phyloP scores from a whole-genome alignment of 2,329 filamentous ascomycete species.

The Colletotrichum tofieldiae region DNA sequence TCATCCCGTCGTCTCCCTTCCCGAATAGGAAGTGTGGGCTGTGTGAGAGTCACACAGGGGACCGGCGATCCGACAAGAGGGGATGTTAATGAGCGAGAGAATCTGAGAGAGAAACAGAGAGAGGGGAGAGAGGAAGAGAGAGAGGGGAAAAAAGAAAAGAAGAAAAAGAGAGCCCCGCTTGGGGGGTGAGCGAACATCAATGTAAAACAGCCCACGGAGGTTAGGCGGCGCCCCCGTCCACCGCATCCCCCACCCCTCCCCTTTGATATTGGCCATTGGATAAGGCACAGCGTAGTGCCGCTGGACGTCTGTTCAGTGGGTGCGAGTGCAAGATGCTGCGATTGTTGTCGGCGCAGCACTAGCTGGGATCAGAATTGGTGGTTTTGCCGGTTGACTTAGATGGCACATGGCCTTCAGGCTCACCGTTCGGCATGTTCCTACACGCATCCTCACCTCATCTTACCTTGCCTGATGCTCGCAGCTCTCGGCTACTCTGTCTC shows the following conservation, averaged over 20 bases:
- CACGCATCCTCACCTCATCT: conserved; percentile 32
- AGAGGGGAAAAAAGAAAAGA: background rate
- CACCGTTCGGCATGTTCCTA: conserved; percentile 1
- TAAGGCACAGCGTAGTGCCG: no score
- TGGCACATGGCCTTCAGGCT: background rate
- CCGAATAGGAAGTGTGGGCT: conserved; percentile 34
- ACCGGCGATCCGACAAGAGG: conserved; percentile 20
- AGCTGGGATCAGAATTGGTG: conserved; percentile 5
- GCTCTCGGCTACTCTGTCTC: background rate
- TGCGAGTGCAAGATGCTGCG: background rate
- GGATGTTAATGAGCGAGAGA: conserved; percentile 4
- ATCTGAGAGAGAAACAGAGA: background rate
- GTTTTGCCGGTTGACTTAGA: background rate
- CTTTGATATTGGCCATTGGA: background rate
- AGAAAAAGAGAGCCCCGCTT: conserved; percentile 19
- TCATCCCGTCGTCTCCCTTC: conserved; percentile 34
- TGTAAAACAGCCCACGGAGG: conserved; percentile 56
- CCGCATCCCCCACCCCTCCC: conserved; percentile 31
- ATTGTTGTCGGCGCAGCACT: background rate
- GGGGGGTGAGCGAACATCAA: conserved; percentile 48
- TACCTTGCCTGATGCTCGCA: background rate
- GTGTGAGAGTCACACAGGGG: conserved; percentile 34
- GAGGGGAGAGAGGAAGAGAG: background rate
- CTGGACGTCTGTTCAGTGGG: background rate
- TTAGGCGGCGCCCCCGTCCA: conserved; percentile 45